Evolutionary conservation across 257 asterid genomes (phyloP).

Genomic region (Petunia axillaris): DNA sequence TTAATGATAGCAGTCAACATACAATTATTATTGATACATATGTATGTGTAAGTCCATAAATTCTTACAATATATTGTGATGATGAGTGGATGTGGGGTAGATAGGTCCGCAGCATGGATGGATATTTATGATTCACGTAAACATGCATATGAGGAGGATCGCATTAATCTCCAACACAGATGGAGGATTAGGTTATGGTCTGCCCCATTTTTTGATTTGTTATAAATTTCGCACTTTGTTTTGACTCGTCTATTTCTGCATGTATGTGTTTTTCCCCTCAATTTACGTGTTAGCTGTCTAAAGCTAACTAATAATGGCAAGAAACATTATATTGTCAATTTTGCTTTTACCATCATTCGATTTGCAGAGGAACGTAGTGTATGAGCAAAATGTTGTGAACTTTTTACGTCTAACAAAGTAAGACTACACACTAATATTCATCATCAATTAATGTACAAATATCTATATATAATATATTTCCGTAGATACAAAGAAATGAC

Average conservation of each 20-base stretch:
- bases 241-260: neutral
- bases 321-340: neutral
- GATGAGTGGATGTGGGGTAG: neutral
- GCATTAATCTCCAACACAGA: slow-evolving; percentile 31
- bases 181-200: slow-evolving; percentile 28
- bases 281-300: slow-evolving; percentile 29
- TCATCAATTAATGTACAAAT: neutral
- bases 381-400: neutral
- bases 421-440: neutral
- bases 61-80: neutral
- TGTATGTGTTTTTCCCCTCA: slow-evolving; percentile 28
- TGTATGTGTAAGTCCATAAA: too few relatives aligned
- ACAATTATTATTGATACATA: too few relatives aligned
- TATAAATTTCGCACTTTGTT: neutral
- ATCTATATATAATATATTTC: neutral
- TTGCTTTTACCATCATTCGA: neutral
- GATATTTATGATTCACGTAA: neutral
- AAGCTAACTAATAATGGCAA: neutral
- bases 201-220: slow-evolving; percentile 11
- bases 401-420: too few relatives aligned
- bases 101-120: neutral
- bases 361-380: too few relatives aligned
- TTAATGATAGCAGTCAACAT: too few relatives aligned
- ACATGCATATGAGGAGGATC: neutral
- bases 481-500: neutral